Evolutionary conservation across 306 rosid species (phyloP), one percentile per base, ranked within the genome.

Genomic region (Sesbania bispinosa): DNA sequence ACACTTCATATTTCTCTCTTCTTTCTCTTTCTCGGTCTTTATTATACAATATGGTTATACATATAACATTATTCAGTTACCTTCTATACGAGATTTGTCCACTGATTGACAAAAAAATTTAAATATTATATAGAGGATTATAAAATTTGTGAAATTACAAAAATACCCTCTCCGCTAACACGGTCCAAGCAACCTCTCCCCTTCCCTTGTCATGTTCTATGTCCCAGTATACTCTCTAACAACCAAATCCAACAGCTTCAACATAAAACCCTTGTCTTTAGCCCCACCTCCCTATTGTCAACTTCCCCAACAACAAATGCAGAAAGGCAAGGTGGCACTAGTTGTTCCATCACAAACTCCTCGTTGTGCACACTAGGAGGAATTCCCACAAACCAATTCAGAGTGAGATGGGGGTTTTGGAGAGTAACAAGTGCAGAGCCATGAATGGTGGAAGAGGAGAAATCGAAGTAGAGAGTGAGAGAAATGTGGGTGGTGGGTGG

Each of bases 291-390:
- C 67, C 88, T 71, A 20, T 69, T 84, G 33, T 88, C 99, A 2
- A 94, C 58, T 45, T 88, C 91, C 8, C 97, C 97, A 11, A 85
- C 83, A 0, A 97, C 97, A 46, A 94, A 94, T 0, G 98, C 98
- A 46, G 90, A 94, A 1, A 94, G 77, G 76, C 90, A 94, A 32
- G 98, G 90, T n/a, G 98, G 96, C 9, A 94, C 74, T 0, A 97
- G 87, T 53, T 89, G 88, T 23, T 94, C 96, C 98, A 94, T 94
- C 38, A 45, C 85, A 69, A 94, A 94, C 84, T 94, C 97, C 81
- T 94, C 86, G 96, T 19, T 78, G 75, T 0, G 80, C 68, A 29
- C 81, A 70, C 97, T 96, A 92, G 46, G 73, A 20, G 58, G 1
- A 3, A n/a, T 75, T 73, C 6, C 85, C 87, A 26, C 77, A 84